Conservation (phyloP, 2,329 filamentous ascomycete species). For the Fusarium odoratissimum region DNA sequence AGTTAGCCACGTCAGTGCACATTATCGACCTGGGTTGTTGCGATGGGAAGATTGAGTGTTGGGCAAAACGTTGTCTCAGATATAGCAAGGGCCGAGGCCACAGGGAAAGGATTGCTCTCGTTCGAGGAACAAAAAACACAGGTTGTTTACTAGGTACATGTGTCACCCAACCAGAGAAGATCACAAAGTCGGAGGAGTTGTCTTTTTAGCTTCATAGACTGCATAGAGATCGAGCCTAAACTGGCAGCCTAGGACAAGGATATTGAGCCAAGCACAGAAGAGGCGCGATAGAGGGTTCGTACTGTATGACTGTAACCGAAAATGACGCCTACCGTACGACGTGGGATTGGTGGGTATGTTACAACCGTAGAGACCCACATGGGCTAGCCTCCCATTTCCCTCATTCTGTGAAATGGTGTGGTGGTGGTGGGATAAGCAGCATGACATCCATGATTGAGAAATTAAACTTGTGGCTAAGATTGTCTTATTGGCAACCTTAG, state of each 20-base stretch:
- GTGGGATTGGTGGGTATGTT: conserved; percentile 38
- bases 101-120: conserved; percentile 15
- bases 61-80: conserved; percentile 26
- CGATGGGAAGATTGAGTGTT: conserved; percentile 3
- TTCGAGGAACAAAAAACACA: not conserved
- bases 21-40: not conserved
- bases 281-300: conserved; percentile 36
- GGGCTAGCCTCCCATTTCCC: conserved; percentile 24
- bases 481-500: conserved; percentile 21
- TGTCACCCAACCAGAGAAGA: not conserved
- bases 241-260: conserved; percentile 16
- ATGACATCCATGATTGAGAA: conserved; percentile 27
- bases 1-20: not conserved
- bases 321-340: conserved; percentile 24
- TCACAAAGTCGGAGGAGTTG: not conserved
- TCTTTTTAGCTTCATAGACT: not conserved
- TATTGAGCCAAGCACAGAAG: conserved; percentile 24
- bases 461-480: conserved; percentile 32
- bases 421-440: conserved; percentile 29
- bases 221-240: conserved; percentile 12
- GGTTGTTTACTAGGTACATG: not conserved
- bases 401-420: conserved; percentile 20
- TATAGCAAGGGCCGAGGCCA: conserved; percentile 14
- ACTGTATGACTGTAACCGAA: conserved; percentile 24
- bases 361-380: conserved; percentile 30